Base-by-base conservation (phyloP, 805 yeast genomes). In the Wickerhamomyces bovis region DNA sequence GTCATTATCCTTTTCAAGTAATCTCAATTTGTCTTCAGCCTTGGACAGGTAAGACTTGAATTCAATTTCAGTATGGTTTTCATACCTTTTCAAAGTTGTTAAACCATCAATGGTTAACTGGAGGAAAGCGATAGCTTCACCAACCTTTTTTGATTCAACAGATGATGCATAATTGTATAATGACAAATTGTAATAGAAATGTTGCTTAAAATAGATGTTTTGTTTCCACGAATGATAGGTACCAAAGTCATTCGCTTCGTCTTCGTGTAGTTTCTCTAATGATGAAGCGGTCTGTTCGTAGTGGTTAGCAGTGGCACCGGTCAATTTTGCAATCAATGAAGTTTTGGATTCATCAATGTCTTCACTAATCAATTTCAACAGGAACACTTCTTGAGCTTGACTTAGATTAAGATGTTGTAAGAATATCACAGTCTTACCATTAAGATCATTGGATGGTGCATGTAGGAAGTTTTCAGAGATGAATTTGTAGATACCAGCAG, bases 321-420 rank as follows among this genome's bases (percentile, higher is more conserved):
- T 80, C 44, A 92, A 72, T 64, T 80, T 88, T 18, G 95, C 71
- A n/a, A 85, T 74, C 60, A 92, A 69, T 0, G 92, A 77, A 38
- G 82, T 79, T 39, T 74, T 76, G 8, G 76, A 61, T 8, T 65
- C 55, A 45, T 74, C 77, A 4, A 64, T 55, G 46, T 74, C 78
- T 9, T 71, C 73, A 47, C 68, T 72, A 18, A 70, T 38, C 33
- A 88, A 77, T 53, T 80, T 83, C 57, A 82, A 62, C 3, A 84
- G 66, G 61, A 92, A 90, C 7, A 85, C 75, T 54, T 94, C 97
- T 61, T 90, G 97, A 3, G 94, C 88, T 63, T 92, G 96, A 0
- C 95, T 94, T 46, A 89, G 69, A 78, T 84, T 80, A 45, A 90
- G 63, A 52, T 75, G 75, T 15, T 73, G 62, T 43, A 92, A 71